Conservation (phyloP, 1,284 basidiomycete genomes). For the Limonomyces culmigenus region DNA sequence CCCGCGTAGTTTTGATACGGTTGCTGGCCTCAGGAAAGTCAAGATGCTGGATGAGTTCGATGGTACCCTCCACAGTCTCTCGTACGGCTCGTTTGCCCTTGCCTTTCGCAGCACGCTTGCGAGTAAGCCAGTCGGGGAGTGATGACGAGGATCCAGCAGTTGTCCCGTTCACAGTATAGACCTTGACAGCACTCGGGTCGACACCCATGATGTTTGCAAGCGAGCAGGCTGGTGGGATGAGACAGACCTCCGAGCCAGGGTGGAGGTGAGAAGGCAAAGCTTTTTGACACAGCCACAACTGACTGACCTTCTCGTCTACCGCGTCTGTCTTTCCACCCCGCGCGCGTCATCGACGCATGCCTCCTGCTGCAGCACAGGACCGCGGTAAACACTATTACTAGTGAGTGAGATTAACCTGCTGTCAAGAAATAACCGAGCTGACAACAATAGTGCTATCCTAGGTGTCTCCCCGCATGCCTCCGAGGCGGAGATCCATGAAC, state of each 20-base stretch:
- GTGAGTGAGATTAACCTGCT: too few relatives aligned
- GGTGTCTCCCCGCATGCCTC: constrained; percentile 51
- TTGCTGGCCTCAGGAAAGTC: constrained; percentile 96
- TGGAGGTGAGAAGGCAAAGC: too few relatives aligned
- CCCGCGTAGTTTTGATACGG: constrained; percentile 77
- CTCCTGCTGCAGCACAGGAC: too few relatives aligned
- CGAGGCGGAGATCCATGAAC: constrained; percentile 52
- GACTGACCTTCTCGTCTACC: too few relatives aligned
- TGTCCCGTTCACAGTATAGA: constrained; percentile 85
- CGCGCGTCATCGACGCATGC: too few relatives aligned
- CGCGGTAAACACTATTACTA: too few relatives aligned
- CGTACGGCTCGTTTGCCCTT: constrained; percentile 46
- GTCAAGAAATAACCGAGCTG: too few relatives aligned
- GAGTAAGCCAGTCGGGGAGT: constrained; percentile 78
- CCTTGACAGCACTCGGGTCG: constrained; percentile 60
- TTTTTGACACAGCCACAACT: too few relatives aligned
- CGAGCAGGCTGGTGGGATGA: too few relatives aligned
- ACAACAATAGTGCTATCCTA: constrained; percentile 38
- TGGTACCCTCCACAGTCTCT: constrained; percentile 59
- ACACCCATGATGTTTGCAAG: too few relatives aligned
- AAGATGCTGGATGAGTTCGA: constrained; percentile 89
- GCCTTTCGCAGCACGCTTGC: constrained; percentile 42
- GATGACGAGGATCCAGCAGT: constrained; percentile 70
- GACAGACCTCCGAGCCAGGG: too few relatives aligned
- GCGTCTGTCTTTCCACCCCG: too few relatives aligned